Evolutionary conservation across 192 early-diverging fungal species (phyloP).

Genomic region (Funneliformis mosseae): DNA sequence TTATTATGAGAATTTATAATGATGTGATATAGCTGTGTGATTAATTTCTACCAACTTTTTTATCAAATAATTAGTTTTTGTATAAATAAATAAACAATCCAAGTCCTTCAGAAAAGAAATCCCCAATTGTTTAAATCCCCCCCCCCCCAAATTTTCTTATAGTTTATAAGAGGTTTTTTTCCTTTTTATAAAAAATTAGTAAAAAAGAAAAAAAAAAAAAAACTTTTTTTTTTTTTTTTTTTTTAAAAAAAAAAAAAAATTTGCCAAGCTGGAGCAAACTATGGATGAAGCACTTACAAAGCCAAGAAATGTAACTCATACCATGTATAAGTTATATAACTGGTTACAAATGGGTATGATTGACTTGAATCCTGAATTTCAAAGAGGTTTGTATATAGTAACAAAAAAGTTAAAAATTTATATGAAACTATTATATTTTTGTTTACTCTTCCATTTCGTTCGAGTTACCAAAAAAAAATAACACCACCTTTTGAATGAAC

Average conservation of each 20-base stretch:
- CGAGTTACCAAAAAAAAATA: neutral
- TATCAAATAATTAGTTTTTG: neutral
- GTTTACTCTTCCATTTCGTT: neutral
- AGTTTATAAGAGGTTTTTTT: too few species aligned
- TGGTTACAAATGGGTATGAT: constrained; percentile 35
- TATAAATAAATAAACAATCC: neutral
- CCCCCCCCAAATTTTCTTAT: too few species aligned
- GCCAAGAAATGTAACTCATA: constrained; percentile 36
- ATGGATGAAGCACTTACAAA: constrained; percentile 34
- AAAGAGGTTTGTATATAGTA: constrained; percentile 23
- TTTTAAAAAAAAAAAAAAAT: neutral
- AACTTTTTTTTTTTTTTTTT: neutral
- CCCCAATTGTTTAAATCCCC: neutral
- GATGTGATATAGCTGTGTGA: neutral
- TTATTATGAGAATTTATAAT: neutral
- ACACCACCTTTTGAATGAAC: neutral
- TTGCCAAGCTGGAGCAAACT: neutral
- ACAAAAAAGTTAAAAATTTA: neutral
- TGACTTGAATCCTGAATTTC: constrained; percentile 33
- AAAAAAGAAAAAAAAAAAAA: neutral
- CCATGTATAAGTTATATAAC: constrained; percentile 32
- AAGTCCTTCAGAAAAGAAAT: neutral
- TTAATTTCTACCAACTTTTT: neutral
- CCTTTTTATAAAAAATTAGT: too few species aligned
- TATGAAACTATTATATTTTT: neutral